Conservation (phyloP, 805 yeast genomes). For the Kuraishia hungarica region DNA sequence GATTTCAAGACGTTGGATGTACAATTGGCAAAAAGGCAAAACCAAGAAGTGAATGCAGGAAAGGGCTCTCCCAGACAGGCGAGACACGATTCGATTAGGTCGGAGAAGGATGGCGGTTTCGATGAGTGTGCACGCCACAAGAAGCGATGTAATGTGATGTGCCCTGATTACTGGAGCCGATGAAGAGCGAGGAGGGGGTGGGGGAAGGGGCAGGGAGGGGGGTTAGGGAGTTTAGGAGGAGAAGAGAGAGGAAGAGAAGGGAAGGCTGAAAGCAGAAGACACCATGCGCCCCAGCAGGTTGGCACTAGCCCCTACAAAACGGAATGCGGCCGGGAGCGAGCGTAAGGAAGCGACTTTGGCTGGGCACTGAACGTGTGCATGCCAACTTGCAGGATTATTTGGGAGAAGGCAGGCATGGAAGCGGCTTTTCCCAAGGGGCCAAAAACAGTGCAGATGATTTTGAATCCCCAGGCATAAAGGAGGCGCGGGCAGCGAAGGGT, state of each 20-base stretch:
- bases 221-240: background rate
- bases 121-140: background rate
- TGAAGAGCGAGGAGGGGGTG: too few species aligned
- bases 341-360: background rate
- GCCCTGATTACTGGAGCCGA: too few species aligned
- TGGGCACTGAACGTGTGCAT: background rate
- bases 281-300: background rate
- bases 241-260: background rate
- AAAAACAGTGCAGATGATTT: background rate
- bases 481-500: background rate
- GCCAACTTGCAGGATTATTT: background rate
- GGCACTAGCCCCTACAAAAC: background rate
- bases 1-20: background rate
- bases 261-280: background rate
- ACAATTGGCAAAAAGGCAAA: background rate
- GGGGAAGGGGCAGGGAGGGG: too few species aligned
- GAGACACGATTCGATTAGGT: background rate
- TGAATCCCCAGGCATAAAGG: background rate
- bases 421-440: background rate
- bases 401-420: background rate
- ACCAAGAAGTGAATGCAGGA: background rate
- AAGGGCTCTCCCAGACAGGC: background rate
- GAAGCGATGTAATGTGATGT: background rate
- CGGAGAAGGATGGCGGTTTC: background rate
- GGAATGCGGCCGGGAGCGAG: background rate